Base-by-base conservation (phyloP, 2,329 filamentous ascomycete genomes). In the Sclerotinia glacialis region DNA sequence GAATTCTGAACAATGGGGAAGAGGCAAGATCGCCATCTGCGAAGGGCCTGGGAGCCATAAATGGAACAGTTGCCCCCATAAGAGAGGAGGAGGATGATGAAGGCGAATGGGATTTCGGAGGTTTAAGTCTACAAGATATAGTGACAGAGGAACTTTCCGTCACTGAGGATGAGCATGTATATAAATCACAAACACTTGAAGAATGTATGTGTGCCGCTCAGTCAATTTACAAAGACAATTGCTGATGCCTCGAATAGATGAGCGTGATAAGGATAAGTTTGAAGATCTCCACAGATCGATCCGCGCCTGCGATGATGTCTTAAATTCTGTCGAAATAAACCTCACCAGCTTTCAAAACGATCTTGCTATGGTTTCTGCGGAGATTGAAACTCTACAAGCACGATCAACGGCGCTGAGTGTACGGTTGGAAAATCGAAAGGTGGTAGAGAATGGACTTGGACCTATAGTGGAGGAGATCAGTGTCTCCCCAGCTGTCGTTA, bases 271-370 rank as follows among this genome's bases (percentile, higher is more conserved):
- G 77, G 83, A 89, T 74, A 93, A 89, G 74, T 96, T 96, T 73
- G 89, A 97, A 77, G 92, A 96, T 66, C 83, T 99, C 52, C 95
- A 98, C 78, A 87, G 85, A 74, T 96, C 93, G 5, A 98, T 99
- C 74, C 79, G 83, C 76, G 91, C 92, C 61, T 99, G 94, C 79
- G 95, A 99, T 78, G 90, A 96, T 76, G 92, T 98, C 61, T 84
- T 98, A 55, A 91, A 89, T 78, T 97, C 93, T 0, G 95, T 99
- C 65, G 94, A 99, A 79, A 88, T 86, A 42, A 98, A 97, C 76
- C 83, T 99, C 64, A 91, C 91, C 47, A 94, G 89, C 77, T 99
- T 99, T 76, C 93, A 96, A 76, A 91, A 93, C 68, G 96, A 99
- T 77, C 85, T 99, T 14, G 94, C 92, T 11, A 86, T 88, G 18